Evolutionary conservation across 805 yeast genomes (phyloP).

Genomic region (Candida koratica): DNA sequence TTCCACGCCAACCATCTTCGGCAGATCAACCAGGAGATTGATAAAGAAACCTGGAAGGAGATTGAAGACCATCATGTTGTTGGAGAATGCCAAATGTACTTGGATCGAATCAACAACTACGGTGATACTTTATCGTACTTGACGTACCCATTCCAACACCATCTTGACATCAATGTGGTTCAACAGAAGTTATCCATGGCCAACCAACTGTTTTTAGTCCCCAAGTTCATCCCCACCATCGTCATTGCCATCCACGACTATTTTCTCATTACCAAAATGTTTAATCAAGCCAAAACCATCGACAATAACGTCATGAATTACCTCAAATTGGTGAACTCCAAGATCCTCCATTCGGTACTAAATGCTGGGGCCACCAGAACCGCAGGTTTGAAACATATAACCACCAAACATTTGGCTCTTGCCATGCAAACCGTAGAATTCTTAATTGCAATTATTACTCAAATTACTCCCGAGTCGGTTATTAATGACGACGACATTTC

Average conservation of each 20-base stretch:
- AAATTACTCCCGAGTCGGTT: constrained; percentile 4
- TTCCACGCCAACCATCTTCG: constrained; percentile 52
- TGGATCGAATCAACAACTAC: constrained; percentile 25
- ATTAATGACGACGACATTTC: constrained; percentile 24
- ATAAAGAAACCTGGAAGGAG: constrained; percentile 78
- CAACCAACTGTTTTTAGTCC: constrained; percentile 26
- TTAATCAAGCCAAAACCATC: constrained; percentile 45
- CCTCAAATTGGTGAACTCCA: constrained; percentile 47
- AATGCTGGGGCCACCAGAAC: constrained; percentile 75
- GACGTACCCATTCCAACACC: constrained; percentile 16
- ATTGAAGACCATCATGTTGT: constrained; percentile 47
- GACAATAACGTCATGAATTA: constrained; percentile 44
- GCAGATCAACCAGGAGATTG: constrained; percentile 47
- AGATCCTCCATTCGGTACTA: constrained; percentile 56
- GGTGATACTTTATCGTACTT: constrained; percentile 21
- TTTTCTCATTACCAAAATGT: constrained; percentile 51
- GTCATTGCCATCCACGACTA: constrained; percentile 44
- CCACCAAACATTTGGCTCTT: constrained; percentile 66
- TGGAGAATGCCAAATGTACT: constrained; percentile 19
- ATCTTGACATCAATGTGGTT: neutral
- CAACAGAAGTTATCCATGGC: neutral
- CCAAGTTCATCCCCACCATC: constrained; percentile 22
- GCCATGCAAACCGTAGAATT: constrained; percentile 62
- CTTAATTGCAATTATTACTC: constrained; percentile 32
- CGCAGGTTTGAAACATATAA: constrained; percentile 69